These are phyloP conservation scores for Porphyrellus cyaneotinctus DNA, from an alignment of 768 basidiomycete species.

Conservation along the genomic window DNA sequence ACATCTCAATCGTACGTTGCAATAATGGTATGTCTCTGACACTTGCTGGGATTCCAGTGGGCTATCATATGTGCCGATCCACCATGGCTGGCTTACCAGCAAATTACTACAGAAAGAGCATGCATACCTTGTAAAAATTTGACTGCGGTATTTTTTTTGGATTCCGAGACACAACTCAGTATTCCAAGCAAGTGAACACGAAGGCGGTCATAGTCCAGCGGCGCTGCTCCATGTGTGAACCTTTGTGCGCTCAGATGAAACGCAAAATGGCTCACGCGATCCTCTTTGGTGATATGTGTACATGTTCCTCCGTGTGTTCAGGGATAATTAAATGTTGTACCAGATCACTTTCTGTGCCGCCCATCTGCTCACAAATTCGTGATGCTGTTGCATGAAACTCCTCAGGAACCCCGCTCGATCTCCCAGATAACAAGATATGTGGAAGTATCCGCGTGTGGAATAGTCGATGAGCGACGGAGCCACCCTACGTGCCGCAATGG, in stretches of 20 bases:
- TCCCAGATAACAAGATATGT: constrained; percentile 27
- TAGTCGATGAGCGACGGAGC: constrained; percentile 31
- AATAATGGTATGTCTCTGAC: background rate
- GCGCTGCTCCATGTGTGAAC: constrained; percentile 13
- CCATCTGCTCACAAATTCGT: constrained; percentile 30
- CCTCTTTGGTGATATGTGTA: constrained; percentile 11
- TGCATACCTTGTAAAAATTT: background rate
- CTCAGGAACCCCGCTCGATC: constrained; percentile 26
- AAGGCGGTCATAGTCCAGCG: constrained; percentile 10
- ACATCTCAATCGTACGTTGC: background rate
- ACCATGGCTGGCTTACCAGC: background rate
- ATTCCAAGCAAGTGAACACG: constrained; percentile 3
- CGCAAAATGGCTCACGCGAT: constrained; percentile 19
- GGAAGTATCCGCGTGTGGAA: constrained; percentile 36
- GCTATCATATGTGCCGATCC: background rate
- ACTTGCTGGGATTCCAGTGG: background rate
- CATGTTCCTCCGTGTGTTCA: constrained; percentile 3
- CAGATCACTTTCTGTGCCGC: constrained; percentile 26
- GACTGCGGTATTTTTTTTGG: constrained; percentile 3
- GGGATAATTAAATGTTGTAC: background rate
- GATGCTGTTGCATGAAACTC: constrained; percentile 28
- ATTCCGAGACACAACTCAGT: constrained; percentile 4
- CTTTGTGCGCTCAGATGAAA: background rate
- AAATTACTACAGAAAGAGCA: background rate
- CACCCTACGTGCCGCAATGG: constrained; percentile 20